phyloP scores from a whole-genome alignment of 2,329 filamentous ascomycete genomes.

The Cercospora sesami region DNA sequence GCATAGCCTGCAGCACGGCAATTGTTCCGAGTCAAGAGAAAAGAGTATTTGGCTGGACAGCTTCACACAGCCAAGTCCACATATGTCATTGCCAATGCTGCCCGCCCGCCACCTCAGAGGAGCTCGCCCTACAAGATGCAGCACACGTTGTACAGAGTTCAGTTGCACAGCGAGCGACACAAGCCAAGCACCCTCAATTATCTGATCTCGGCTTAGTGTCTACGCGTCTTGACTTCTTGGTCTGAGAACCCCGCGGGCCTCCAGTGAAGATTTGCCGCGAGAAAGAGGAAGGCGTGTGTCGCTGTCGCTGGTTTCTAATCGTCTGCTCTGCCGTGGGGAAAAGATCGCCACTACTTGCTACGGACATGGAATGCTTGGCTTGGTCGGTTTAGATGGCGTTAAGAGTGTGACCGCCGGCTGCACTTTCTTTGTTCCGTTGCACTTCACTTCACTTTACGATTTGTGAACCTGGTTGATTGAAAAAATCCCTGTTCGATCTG shows the following conservation, averaged over 20 bases:
- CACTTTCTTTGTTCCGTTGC: neutral
- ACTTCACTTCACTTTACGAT: neutral
- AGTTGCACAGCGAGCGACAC: neutral
- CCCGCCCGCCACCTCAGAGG: neutral
- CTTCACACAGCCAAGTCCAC: neutral
- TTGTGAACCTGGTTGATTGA: neutral
- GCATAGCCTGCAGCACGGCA: neutral
- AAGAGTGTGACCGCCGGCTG: neutral
- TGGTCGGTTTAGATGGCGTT: neutral
- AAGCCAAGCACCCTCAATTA: neutral
- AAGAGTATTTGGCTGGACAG: neutral
- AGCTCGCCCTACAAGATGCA: neutral
- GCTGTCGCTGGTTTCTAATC: neutral
- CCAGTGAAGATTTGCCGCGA: neutral
- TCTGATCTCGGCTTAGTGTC: slow-evolving; percentile 1
- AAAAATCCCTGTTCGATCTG: neutral
- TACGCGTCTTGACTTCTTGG: slow-evolving; percentile 5
- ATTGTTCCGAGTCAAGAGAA: neutral
- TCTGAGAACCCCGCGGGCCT: neutral
- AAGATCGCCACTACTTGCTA: slow-evolving; percentile 4
- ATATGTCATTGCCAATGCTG: slow-evolving; percentile 12
- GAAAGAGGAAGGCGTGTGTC: neutral
- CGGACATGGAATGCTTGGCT: slow-evolving; percentile 7
- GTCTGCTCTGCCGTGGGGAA: neutral
- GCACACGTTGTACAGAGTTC: neutral